phyloP scores from a whole-genome alignment of 1,139 yeast species.

The Suhomyces anneliseae region DNA sequence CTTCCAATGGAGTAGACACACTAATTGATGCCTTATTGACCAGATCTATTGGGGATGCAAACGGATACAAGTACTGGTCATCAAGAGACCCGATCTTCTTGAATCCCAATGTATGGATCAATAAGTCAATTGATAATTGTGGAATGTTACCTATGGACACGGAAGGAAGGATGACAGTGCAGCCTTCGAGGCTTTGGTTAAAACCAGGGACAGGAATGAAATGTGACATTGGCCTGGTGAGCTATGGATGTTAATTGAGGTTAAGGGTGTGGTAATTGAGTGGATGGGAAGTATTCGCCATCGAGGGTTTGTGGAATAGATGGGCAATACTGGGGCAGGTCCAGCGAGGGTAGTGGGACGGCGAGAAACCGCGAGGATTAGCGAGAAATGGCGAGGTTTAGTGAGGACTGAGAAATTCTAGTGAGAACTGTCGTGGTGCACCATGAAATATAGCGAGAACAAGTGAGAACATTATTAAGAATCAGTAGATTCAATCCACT shows the following conservation, averaged over 20 bases:
- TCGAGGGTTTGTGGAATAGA: too few relatives aligned
- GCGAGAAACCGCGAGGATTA: too few relatives aligned
- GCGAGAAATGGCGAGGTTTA: too few relatives aligned
- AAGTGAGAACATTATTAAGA: too few relatives aligned
- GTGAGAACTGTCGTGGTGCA: too few relatives aligned
- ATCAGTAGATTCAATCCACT: too few relatives aligned
- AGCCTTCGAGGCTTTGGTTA: conserved; percentile 46
- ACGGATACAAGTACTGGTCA: conserved; percentile 69
- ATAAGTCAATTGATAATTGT: conserved; percentile 73
- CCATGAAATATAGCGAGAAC: too few relatives aligned
- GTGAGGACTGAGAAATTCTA: too few relatives aligned
- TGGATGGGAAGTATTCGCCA: not conserved
- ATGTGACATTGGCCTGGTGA: conserved; percentile 1
- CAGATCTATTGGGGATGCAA: conserved; percentile 74
- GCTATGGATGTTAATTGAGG: not conserved
- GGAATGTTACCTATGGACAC: conserved; percentile 90
- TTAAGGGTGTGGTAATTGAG: not conserved
- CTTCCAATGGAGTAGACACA: conserved; percentile 62
- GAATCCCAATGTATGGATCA: conserved; percentile 62
- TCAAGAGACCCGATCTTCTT: conserved; percentile 55
- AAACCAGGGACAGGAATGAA: conserved; percentile 1
- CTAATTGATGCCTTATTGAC: conserved; percentile 25
- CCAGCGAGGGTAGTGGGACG: too few relatives aligned
- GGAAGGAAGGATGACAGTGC: conserved; percentile 63
- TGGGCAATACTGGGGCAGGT: too few relatives aligned